Base-by-base conservation (phyloP, 176 grass and related monocot species). In the Melocanna baccifera region DNA sequence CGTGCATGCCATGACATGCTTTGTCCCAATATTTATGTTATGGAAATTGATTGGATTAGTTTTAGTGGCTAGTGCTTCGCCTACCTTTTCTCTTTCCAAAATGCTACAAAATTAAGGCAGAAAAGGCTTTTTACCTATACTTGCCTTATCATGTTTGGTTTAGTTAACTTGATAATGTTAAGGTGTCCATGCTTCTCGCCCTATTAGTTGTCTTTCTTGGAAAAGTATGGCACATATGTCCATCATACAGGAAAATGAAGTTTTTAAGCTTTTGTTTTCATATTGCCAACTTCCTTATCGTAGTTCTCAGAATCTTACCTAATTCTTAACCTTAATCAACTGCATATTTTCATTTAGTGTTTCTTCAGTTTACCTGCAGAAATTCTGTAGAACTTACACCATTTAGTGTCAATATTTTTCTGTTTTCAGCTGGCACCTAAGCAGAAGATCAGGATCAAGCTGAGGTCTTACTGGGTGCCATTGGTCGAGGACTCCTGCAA, bases 401-500 rank as follows among this genome's bases (percentile, higher is more conserved):
- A 45, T 20, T 68, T 72, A 23, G 34, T 34, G 3, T 75, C 63
- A 68, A 53, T 70, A 43, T 75, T 69, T 59, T 52, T 73, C 0
- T 92, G 70, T 46, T 67, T 79, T 61, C 86, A 96, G 91, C 75
- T 90, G 68, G 87, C 93, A 69, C 88, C 91, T 15, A 99, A 96
- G 74, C 86, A 93, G 88, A 91, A 94, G 82, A 95, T 96, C 77
- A 91, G 97, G 82, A 99, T 99, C 80, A 99, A 99, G 76, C 84
- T 96, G 81, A 88, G 92, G 81, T 99, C 97, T n/a, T 99, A 96
- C 75, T 99, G 91, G 91, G 91, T 94, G 32, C 86, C 88, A 1
- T 40, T 96, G 77, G 89, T 99, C 2, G 91, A 99, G 84, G 97
- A 96, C 67, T 94, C 97, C 22, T 99, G 97, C 90, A 99, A 99